Percentiles rank a stretch among this genome's conserved stretches.
Evolutionary conservation across 495 filamentous ascomycete species (phyloP).

Genomic region (Haplographium delicatum): DNA sequence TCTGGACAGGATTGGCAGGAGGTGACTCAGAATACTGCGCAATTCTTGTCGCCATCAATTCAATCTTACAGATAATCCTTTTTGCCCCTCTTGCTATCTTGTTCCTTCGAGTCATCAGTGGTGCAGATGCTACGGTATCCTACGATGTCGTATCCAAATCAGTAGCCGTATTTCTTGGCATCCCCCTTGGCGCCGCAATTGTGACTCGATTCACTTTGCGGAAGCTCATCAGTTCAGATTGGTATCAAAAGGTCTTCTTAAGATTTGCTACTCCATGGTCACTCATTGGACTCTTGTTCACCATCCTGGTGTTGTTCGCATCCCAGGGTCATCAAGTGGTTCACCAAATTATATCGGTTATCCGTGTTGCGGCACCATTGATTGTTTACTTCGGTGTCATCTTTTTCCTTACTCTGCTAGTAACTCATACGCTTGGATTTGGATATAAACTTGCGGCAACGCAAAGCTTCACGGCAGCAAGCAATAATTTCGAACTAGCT

Average conservation of each 20-base stretch:
- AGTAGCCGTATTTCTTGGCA: slow-evolving; percentile 81
- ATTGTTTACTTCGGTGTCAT: slow-evolving; percentile 74
- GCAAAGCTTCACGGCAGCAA: slow-evolving; percentile 90
- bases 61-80: slow-evolving; percentile 78
- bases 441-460: slow-evolving; percentile 67
- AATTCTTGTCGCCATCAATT: slow-evolving; percentile 85
- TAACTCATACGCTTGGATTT: slow-evolving; percentile 58
- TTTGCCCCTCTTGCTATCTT: slow-evolving; percentile 77
- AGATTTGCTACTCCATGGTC: slow-evolving; percentile 66
- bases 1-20: slow-evolving; percentile 74
- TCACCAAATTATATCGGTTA: slow-evolving; percentile 75
- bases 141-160: slow-evolving; percentile 72
- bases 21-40: slow-evolving; percentile 84
- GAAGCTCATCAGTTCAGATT: slow-evolving; percentile 42
- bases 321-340: slow-evolving; percentile 78
- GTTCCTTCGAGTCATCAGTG: slow-evolving; percentile 67
- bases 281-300: slow-evolving; percentile 78
- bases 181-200: slow-evolving; percentile 75
- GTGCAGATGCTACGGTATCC: slow-evolving; percentile 17
- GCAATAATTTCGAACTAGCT: slow-evolving; percentile 92
- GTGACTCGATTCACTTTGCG: slow-evolving; percentile 64
- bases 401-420: slow-evolving; percentile 63
- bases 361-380: slow-evolving; percentile 74
- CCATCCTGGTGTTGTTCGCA: slow-evolving; percentile 80
- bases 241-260: slow-evolving; percentile 66